Evolutionary conservation across 352 stramenopile species (phyloP).

Genomic region (Globisporangium viniferum): DNA sequence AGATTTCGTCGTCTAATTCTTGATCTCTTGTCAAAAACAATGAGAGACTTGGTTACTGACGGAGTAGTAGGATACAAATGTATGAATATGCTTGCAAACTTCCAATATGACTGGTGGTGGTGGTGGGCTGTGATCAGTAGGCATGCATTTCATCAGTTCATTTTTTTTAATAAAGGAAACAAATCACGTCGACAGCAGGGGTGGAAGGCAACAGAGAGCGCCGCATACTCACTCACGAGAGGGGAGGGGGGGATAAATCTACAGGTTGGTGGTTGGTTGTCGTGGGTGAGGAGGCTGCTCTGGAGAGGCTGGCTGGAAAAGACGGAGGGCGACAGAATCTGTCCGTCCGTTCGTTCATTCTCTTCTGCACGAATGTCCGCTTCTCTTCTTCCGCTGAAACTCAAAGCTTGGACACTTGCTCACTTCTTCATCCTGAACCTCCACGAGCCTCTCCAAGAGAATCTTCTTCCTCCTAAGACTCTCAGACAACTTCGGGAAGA

Average conservation of each 20-base stretch:
- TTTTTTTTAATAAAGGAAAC: conserved; percentile 7
- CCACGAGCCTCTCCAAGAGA: not conserved
- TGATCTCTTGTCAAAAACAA: no score
- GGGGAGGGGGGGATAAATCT: conserved; percentile 8
- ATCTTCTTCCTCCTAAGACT: not conserved
- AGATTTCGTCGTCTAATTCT: not conserved
- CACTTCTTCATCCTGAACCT: not conserved
- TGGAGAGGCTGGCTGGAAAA: not conserved
- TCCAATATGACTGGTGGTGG: not conserved
- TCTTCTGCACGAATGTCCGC: not conserved
- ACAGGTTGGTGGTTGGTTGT: conserved; percentile 4
- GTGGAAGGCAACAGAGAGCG: not conserved
- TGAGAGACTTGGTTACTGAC: not conserved
- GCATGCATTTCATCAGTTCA: conserved; percentile 8
- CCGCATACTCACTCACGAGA: not conserved
- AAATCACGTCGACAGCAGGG: conserved; percentile 4
- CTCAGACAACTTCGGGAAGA: conserved; percentile 61
- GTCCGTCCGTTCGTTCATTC: not conserved
- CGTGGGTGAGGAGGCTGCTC: not conserved
- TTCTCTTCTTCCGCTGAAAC: conserved; percentile 7
- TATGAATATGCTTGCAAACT: not conserved
- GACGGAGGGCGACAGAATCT: not conserved
- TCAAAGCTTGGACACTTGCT: not conserved
- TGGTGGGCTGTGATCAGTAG: not conserved
- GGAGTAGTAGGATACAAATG: not conserved